Base-by-base conservation (phyloP, 768 basidiomycete genomes). In the Scleroderma bovista region DNA sequence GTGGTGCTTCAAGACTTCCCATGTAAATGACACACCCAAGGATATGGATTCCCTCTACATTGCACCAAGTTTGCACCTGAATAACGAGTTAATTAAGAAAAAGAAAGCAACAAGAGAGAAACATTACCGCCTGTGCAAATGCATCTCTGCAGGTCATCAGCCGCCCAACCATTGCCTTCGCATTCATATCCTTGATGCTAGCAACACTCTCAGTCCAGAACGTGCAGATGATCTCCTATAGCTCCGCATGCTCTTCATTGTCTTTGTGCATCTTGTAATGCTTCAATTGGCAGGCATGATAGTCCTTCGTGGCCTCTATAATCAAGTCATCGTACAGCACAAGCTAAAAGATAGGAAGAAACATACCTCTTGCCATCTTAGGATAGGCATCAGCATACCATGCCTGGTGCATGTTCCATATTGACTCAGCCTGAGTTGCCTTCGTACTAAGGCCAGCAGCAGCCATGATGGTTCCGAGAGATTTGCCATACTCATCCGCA, bases 401-500 rank as follows among this genome's bases (percentile, higher is more conserved):
- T 19, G 48, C 48, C 32, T 49, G 41, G 24, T 49, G 48, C 41
- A 48, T 41, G 22, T 49, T 49, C 31, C 48, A 49, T 9, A 26
- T 3, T 13, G 20, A 44, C 41, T 43, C 48, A 15, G 40, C 43
- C 6, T 11, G 13, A 19, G 20, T 49, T 49, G 48, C 48, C 41
- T 49, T 43, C 5, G 3, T 49, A 12, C 26, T 34, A 11, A 49
- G 41, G 32, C 41, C 48, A 34, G 41, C 48, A 41, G 40, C 9
- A 0, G 23, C 32, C 32, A 49, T 41, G 17, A 49, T 49, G 8
- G 24, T 17, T 36, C 9, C 20, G 32, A 13, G 22, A 2, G 20
- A 31, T 40, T 49, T 49, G n/a, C 41, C 47, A 9, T 42, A 49
- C n/a, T 44, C 15, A 17, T 44, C 23, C 12, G 31, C 41, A 33